phyloP scores from a whole-genome alignment of 768 basidiomycete species.

The Boletus coccyginus region DNA sequence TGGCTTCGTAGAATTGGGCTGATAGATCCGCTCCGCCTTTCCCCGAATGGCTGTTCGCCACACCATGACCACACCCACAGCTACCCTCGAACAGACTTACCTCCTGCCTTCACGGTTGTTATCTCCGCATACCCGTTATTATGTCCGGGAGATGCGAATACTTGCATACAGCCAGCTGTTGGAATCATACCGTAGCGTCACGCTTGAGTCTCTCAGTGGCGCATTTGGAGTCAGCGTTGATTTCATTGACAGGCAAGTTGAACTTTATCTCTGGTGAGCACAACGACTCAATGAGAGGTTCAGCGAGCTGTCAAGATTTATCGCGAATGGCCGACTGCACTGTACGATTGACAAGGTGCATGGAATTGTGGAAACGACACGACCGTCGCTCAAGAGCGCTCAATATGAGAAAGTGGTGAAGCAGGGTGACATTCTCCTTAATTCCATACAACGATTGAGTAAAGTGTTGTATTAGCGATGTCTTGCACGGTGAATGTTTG shows the following conservation, averaged over 20 bases:
- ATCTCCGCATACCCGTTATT: constrained; percentile 82
- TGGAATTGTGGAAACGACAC: constrained; percentile 89
- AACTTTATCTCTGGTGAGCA: not conserved
- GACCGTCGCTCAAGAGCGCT: constrained; percentile 71
- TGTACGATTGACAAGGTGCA: constrained; percentile 94
- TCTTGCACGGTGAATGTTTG: not conserved
- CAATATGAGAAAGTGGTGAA: constrained; percentile 93
- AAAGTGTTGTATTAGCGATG: constrained; percentile 68
- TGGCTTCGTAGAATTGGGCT: not conserved
- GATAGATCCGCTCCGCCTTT: constrained; percentile 4
- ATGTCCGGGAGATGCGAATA: constrained; percentile 95
- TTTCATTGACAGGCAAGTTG: constrained; percentile 80
- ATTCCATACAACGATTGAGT: constrained; percentile 83
- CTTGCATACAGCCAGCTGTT: constrained; percentile 88
- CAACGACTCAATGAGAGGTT: not conserved
- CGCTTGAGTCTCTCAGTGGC: constrained; percentile 76
- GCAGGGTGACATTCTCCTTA: constrained; percentile 87
- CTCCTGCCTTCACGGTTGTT: constrained; percentile 87
- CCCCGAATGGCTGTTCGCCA: not conserved
- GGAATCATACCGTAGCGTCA: constrained; percentile 88
- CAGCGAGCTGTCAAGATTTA: constrained; percentile 91
- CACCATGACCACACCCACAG: constrained; percentile 36
- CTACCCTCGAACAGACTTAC: constrained; percentile 83
- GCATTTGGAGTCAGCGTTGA: constrained; percentile 89
- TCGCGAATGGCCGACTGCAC: constrained; percentile 80